These are phyloP conservation scores for Smallanthus sonchifolius DNA, from an alignment of 129 eudicot species.

Conservation along the genomic window DNA sequence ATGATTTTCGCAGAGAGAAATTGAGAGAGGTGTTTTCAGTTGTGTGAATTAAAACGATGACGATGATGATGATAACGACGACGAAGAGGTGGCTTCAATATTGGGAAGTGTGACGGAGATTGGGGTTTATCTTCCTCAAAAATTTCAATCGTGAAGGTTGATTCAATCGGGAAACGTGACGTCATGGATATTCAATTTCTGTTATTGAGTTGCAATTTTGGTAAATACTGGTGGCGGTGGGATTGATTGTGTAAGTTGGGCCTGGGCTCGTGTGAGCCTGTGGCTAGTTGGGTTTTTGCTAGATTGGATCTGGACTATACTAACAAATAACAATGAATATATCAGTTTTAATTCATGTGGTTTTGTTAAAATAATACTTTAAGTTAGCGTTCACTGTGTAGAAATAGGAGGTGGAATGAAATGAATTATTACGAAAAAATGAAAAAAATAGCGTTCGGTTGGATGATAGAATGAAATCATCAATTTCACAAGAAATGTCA, in stretches of 20 bases:
- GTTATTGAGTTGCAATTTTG: not conserved
- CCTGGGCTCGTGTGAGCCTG: not conserved
- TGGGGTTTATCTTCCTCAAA: slow-evolving; percentile 19
- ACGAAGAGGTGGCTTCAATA: slow-evolving; percentile 7
- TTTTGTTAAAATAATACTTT: no score
- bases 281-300: not conserved
- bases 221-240: not conserved
- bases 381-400: no score
- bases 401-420: no score
- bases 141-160: not conserved
- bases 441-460: no score
- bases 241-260: not conserved
- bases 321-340: no score
- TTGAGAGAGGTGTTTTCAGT: not conserved
- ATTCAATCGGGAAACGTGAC: slow-evolving; percentile 17
- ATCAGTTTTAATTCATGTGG: no score
- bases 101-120: slow-evolving; percentile 33
- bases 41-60: slow-evolving; percentile 1
- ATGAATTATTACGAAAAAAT: no score
- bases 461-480: no score
- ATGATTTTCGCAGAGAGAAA: not conserved
- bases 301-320: not conserved
- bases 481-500: no score
- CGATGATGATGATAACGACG: slow-evolving; percentile 14
- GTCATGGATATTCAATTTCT: not conserved